Evolutionary conservation across 2,329 filamentous ascomycete genomes (phyloP).

Genomic region (Diaporthe capsici): DNA sequence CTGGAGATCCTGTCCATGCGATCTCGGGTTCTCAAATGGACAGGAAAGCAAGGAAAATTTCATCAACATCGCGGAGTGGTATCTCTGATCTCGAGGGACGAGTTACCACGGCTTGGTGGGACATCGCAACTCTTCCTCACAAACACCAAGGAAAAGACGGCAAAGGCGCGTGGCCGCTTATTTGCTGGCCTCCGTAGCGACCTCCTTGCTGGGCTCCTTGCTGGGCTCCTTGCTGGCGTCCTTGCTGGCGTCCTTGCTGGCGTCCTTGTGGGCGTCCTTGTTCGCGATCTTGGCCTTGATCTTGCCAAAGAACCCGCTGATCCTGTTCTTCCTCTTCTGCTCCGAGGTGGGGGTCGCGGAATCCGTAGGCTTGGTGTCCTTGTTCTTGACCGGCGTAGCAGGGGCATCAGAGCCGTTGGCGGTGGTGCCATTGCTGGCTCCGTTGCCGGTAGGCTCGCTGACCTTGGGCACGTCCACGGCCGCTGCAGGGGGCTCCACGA

Average conservation of each 20-base stretch:
- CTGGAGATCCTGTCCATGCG: slow-evolving; percentile 40
- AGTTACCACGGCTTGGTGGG: slow-evolving; percentile 42
- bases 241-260: background rate
- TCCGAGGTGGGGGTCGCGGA: slow-evolving; percentile 46
- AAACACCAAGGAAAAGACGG: background rate
- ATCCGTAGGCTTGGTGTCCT: slow-evolving; percentile 40
- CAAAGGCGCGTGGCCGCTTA: slow-evolving; percentile 6
- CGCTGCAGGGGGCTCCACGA: slow-evolving; percentile 43
- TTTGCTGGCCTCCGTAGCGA: slow-evolving; percentile 25
- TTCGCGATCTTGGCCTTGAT: slow-evolving; percentile 62
- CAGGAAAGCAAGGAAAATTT: slow-evolving; percentile 39
- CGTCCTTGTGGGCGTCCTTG: slow-evolving; percentile 46
- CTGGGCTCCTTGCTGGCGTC: background rate
- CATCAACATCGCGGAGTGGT: slow-evolving; percentile 40
- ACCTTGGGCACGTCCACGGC: slow-evolving; percentile 43
- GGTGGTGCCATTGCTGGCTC: slow-evolving; percentile 37
- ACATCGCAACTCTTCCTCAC: slow-evolving; percentile 11
- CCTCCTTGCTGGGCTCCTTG: background rate
- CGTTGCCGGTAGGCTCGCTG: slow-evolving; percentile 42
- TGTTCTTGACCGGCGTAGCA: slow-evolving; percentile 43
- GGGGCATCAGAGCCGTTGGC: slow-evolving; percentile 42
- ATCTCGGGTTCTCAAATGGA: slow-evolving; percentile 31
- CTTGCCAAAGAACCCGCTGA: slow-evolving; percentile 74
- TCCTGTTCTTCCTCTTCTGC: slow-evolving; percentile 75
- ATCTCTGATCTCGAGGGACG: slow-evolving; percentile 23